A percentile compares a stretch with the other conserved stretches of the same genome.
Conservation (phyloP, 768 basidiomycete species). For the Cystobasidium onofrii region DNA sequence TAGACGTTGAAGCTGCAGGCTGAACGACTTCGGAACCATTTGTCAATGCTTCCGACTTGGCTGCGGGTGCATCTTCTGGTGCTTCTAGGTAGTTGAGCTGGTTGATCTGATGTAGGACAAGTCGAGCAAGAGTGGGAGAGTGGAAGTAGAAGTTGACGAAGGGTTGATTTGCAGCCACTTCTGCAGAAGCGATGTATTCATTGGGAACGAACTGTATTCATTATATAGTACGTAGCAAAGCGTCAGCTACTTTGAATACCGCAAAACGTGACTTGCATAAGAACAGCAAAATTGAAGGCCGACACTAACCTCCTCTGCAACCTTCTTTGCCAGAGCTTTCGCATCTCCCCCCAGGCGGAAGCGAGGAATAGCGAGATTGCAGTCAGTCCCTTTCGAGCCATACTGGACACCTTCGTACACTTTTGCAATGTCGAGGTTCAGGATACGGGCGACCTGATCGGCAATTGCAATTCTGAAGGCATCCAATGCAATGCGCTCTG, state of each 20-base stretch:
- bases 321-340: slow-evolving; percentile 64
- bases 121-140: slow-evolving; percentile 57
- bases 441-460: slow-evolving; percentile 53
- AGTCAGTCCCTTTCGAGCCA: slow-evolving; percentile 89
- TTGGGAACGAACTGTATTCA: slow-evolving; percentile 67
- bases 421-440: slow-evolving; percentile 54
- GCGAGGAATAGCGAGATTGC: slow-evolving; percentile 81
- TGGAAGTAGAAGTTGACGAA: slow-evolving; percentile 77
- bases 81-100: slow-evolving; percentile 49
- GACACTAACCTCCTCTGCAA: slow-evolving; percentile 61
- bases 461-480: slow-evolving; percentile 75
- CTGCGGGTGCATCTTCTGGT: background rate
- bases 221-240: too few species aligned
- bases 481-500: slow-evolving; percentile 62
- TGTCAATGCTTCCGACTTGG: background rate
- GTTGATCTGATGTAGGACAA: slow-evolving; percentile 66
- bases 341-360: slow-evolving; percentile 77
- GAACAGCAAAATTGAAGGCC: background rate
- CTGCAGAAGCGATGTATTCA: slow-evolving; percentile 63
- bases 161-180: slow-evolving; percentile 55
- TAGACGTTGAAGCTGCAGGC: slow-evolving; percentile 32
- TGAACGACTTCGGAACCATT: slow-evolving; percentile 48
- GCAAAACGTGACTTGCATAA: background rate
- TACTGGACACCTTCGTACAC: slow-evolving; percentile 78
- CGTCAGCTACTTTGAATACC: slow-evolving; percentile 9